Conservation (phyloP, 176 grass and related monocot genomes). For the Pontederia paniculata region DNA sequence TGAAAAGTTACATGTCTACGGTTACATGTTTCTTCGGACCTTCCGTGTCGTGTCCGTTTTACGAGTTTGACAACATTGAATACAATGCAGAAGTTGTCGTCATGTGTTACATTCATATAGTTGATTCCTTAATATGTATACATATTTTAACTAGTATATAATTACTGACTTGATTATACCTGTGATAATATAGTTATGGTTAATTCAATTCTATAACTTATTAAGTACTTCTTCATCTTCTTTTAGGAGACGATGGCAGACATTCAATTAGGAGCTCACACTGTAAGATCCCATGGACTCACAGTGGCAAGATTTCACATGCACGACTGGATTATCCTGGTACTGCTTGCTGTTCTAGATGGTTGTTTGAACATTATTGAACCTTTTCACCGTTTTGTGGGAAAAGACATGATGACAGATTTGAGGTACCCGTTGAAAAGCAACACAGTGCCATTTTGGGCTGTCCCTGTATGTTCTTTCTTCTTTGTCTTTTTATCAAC, state of each 20-base stretch:
- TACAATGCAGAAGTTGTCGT: too few relatives aligned
- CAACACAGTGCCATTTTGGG: slow-evolving; percentile 17
- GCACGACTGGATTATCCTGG: slow-evolving; percentile 13
- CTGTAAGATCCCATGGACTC: slow-evolving; percentile 10
- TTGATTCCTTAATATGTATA: too few relatives aligned
- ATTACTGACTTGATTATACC: too few relatives aligned
- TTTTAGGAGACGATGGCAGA: slow-evolving; percentile 1
- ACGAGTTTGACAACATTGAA: too few relatives aligned
- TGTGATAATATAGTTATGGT: too few relatives aligned
- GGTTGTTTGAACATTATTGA: slow-evolving; percentile 16
- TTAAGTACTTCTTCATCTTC: background rate
- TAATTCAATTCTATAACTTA: too few relatives aligned
- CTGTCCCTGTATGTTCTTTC: slow-evolving; percentile 8
- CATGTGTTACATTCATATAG: too few relatives aligned
- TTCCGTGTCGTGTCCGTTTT: too few relatives aligned
- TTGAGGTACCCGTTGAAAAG: slow-evolving; percentile 5
- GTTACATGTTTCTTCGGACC: too few relatives aligned
- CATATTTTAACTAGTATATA: too few relatives aligned
- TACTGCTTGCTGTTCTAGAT: slow-evolving; percentile 12
- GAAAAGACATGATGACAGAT: slow-evolving; percentile 16
- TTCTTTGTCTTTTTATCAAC: background rate
- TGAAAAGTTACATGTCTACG: too few relatives aligned
- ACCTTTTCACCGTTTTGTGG: slow-evolving; percentile 13
- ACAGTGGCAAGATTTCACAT: slow-evolving; percentile 15
- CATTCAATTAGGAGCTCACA: slow-evolving; percentile 3